Percentiles rank a stretch among this genome's conserved stretches.
phyloP scores from a whole-genome alignment of 2,329 filamentous ascomycete species.

The Periglandula ipomoeae region DNA sequence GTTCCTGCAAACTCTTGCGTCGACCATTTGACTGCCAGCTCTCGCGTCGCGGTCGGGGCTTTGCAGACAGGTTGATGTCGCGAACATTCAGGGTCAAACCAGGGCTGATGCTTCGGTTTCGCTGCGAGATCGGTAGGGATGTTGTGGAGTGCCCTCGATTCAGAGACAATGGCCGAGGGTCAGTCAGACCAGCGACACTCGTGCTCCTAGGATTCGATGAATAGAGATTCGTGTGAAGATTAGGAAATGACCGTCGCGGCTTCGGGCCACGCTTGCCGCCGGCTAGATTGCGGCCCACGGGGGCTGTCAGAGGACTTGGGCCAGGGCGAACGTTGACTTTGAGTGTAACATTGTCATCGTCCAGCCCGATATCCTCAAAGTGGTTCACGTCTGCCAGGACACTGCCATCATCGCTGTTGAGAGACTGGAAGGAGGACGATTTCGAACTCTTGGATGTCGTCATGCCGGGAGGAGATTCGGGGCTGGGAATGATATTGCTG shows the following conservation, averaged over 20 bases:
- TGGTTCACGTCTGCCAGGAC: constrained; percentile 65
- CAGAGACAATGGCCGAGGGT: constrained; percentile 22
- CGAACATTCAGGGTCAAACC: constrained; percentile 34
- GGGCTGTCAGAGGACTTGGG: constrained; percentile 14
- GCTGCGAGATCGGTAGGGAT: constrained; percentile 28
- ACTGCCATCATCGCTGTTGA: constrained; percentile 63
- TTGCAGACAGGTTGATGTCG: constrained; percentile 28
- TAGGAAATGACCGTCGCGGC: constrained; percentile 33
- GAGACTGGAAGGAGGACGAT: constrained; percentile 79
- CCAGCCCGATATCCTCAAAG: constrained; percentile 89
- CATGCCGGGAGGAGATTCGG: constrained; percentile 47
- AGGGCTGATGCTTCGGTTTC: constrained; percentile 44
- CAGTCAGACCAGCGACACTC: constrained; percentile 30
- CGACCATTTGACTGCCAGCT: constrained; percentile 62
- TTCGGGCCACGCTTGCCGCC: constrained; percentile 20
- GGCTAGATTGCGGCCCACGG: constrained; percentile 21
- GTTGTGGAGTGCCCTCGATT: constrained; percentile 23
- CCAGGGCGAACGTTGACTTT: constrained; percentile 31
- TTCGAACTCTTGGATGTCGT: constrained; percentile 81
- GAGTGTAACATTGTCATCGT: constrained; percentile 48
- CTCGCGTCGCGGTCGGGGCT: constrained; percentile 40
- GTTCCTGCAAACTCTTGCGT: constrained; percentile 58
- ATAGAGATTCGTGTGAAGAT: constrained; percentile 36
- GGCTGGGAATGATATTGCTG: constrained; percentile 19
- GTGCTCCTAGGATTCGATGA: constrained; percentile 42